Conservation (phyloP, 176 grass and related monocot species). For the Aegilops sharonensis region DNA sequence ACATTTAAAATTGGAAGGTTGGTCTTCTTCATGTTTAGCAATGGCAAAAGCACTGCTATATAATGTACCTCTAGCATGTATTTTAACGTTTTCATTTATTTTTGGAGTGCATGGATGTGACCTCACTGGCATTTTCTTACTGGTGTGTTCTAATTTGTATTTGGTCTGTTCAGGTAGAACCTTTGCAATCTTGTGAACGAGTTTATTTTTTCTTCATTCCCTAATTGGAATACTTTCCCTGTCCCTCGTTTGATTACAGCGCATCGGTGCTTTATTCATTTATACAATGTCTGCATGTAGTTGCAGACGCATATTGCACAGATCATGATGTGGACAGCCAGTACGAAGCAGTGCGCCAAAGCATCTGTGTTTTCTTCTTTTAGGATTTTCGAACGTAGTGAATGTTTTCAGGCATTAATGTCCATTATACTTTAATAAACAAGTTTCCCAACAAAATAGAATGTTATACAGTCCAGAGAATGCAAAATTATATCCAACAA, state of each 20-base stretch:
- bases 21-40: neutral
- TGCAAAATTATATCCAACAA: too few species aligned
- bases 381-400: too few species aligned
- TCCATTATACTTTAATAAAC: too few species aligned
- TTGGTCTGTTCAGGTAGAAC: constrained; percentile 59
- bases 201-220: neutral
- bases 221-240: neutral
- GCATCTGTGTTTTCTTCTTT: too few species aligned
- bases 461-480: too few species aligned
- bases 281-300: too few species aligned
- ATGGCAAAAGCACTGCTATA: neutral
- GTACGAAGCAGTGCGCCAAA: too few species aligned
- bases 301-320: too few species aligned
- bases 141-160: constrained; percentile 56
- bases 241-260: too few species aligned
- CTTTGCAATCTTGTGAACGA: neutral
- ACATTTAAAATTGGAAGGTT: neutral
- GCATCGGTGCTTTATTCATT: neutral
- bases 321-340: too few species aligned
- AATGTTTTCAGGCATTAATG: too few species aligned
- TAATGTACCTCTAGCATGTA: neutral
- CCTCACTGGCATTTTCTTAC: constrained; percentile 49
- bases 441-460: too few species aligned
- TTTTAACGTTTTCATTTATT: neutral
- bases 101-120: neutral